Conservation (phyloP, 148 eudicot species). For the Heliosperma pusillum region DNA sequence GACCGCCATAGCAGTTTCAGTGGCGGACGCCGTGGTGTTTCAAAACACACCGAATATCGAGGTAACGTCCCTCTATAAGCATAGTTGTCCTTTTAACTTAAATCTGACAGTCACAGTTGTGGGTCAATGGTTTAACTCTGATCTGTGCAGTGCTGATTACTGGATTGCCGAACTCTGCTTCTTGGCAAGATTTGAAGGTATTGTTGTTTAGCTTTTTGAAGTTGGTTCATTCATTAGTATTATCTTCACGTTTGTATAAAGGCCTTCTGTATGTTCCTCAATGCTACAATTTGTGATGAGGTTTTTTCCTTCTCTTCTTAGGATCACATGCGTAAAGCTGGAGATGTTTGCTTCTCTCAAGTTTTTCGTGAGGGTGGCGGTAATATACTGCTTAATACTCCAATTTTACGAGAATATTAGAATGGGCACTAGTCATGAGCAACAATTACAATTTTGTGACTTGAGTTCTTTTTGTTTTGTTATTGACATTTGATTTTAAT, state of each 20-base stretch:
- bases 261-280: background rate
- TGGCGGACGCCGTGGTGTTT: conserved; percentile 56
- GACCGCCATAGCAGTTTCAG: conserved; percentile 45
- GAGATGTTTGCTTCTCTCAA: conserved; percentile 95
- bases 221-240: background rate
- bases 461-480: background rate
- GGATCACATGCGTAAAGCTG: conserved; percentile 99
- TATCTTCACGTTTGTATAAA: background rate
- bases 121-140: conserved; percentile 1
- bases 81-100: background rate
- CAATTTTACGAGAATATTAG: background rate
- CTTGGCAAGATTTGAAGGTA: conserved; percentile 99
- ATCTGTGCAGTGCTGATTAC: conserved; percentile 58
- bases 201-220: background rate
- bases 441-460: background rate
- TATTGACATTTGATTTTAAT: background rate
- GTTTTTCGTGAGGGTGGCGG: conserved; percentile 84
- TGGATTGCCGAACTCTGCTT: conserved; percentile 91
- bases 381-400: conserved; percentile 19
- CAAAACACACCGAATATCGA: conserved; percentile 93
- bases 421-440: background rate
- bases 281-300: background rate
- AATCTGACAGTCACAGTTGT: background rate
- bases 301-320: conserved; percentile 21
- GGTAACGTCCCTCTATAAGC: conserved; percentile 38